Conservation (phyloP, 176 grass and related monocot genomes). For the Raddia distichophylla region DNA sequence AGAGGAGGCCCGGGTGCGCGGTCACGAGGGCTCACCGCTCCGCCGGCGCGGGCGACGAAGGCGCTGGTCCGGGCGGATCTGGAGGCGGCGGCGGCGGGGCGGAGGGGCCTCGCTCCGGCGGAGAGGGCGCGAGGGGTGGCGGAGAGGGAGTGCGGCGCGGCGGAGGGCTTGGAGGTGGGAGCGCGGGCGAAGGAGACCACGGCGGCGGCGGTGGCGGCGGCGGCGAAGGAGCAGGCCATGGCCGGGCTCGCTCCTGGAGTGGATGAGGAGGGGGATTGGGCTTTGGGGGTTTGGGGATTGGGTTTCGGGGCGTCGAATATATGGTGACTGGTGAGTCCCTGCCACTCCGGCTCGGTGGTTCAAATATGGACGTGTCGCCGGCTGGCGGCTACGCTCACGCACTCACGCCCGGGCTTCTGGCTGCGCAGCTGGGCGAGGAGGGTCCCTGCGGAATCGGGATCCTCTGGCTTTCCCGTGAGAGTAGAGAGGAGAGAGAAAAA, state of each 20-base stretch:
- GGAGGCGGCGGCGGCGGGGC: conserved; percentile 21
- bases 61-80: conserved; percentile 52
- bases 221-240: conserved; percentile 62
- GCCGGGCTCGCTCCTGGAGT: conserved; percentile 39
- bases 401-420: too few species aligned
- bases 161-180: conserved; percentile 19
- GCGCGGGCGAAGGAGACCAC: conserved; percentile 18
- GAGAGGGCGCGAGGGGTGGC: conserved; percentile 24
- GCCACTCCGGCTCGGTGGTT: neutral
- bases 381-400: neutral
- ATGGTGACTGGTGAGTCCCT: neutral
- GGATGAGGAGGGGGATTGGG: conserved; percentile 32
- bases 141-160: conserved; percentile 40
- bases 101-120: conserved; percentile 33
- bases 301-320: neutral
- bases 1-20: neutral
- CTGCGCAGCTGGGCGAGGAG: too few species aligned
- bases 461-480: too few species aligned
- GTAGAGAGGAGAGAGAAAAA: too few species aligned
- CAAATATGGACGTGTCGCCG: conserved; percentile 28
- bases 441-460: too few species aligned
- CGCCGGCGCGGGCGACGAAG: conserved; percentile 57
- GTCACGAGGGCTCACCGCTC: conserved; percentile 26
- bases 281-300: conserved; percentile 32
- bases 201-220: conserved; percentile 51